A percentile compares a stretch with the other conserved stretches of the same genome.
Conservation (phyloP, 257 asterid genomes). For the Craterostigma plantagineum region DNA sequence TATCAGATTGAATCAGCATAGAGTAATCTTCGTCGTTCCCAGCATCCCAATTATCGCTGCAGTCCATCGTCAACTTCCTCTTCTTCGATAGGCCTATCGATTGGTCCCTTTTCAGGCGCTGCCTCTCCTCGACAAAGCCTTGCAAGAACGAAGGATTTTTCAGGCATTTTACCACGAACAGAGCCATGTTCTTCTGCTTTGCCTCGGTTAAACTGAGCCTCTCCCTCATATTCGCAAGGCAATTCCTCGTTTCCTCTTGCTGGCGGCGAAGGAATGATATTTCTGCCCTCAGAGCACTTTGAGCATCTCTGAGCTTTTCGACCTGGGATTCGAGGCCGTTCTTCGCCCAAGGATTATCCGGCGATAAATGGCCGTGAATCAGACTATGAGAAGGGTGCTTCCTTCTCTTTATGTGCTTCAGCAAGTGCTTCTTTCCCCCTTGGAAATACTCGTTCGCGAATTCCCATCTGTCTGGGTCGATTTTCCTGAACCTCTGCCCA, state of each 20-base stretch:
- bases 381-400: conserved; percentile 28
- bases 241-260: conserved; percentile 26
- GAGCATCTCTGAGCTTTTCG: conserved; percentile 34
- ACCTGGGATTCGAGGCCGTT: conserved; percentile 19
- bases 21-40: no score
- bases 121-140: conserved; percentile 17
- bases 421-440: conserved; percentile 61
- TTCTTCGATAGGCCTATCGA: conserved; percentile 14
- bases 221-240: conserved; percentile 25
- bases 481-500: conserved; percentile 60
- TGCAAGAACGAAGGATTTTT: conserved; percentile 30
- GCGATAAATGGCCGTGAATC: no score
- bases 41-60: no score
- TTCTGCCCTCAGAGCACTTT: conserved; percentile 21
- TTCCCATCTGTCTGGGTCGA: conserved; percentile 82
- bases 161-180: conserved; percentile 31
- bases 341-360: no score
- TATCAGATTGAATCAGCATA: no score
- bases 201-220: conserved; percentile 26
- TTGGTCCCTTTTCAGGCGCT: conserved; percentile 11
- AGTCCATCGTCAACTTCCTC: conserved; percentile 9
- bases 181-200: conserved; percentile 30
- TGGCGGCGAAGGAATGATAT: conserved; percentile 39
- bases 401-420: conserved; percentile 59
- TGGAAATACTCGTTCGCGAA: conserved; percentile 61